Base-by-base conservation (phyloP, 805 yeast species). In the Candida broadrunensis region DNA sequence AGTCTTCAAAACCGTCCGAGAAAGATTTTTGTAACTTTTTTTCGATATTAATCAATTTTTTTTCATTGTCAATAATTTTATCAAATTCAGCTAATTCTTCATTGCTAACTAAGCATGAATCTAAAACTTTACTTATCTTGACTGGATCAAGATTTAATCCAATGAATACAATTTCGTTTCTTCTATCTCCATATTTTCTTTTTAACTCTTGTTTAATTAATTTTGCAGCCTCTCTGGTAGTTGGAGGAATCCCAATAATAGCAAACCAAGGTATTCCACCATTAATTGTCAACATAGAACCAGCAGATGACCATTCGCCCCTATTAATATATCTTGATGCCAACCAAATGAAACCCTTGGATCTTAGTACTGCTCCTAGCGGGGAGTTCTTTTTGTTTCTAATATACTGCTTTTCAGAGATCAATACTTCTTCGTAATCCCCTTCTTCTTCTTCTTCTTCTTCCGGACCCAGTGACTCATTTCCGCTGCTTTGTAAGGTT, bases 221-320 rank as follows among this genome's bases (percentile, higher is more conserved):
- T 24, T 46, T 45, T n/a, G 41, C 45, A 14, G 70, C 62, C 7
- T 55, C 63, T 29, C 14, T 29, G 17, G 17, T 29, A 11, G 32
- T 15, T 9, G 54, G 51, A 7, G 73, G 70, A 47, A 62, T 52
- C 2, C 63, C 65, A 12, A 62, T 49, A 11, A 64, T 62, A 3
- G 54, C 60, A 48, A 68, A 70, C 75, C 74, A 70, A 3, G 72
- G 72, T 30, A 64, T 63, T 3, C 74, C 73, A 14, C 72, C 72
- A 34, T 55, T 58, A 29, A 69, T 42, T 2, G 73, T 67, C 26
- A 68, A 45, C 71, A 69, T 67, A 2, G 63, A 51, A 3, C 75
- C 73, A 0, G 74, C 75, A 34, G 70, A 65, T 2, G 70, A 61
- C 74, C 73, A 69, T 49, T 70, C 73, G 15, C 74, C 74, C 41